Evolutionary conservation across 1,284 basidiomycete genomes (phyloP), one percentile per base, ranked within the genome.

Genomic region (Mycocalia duriaeana): DNA sequence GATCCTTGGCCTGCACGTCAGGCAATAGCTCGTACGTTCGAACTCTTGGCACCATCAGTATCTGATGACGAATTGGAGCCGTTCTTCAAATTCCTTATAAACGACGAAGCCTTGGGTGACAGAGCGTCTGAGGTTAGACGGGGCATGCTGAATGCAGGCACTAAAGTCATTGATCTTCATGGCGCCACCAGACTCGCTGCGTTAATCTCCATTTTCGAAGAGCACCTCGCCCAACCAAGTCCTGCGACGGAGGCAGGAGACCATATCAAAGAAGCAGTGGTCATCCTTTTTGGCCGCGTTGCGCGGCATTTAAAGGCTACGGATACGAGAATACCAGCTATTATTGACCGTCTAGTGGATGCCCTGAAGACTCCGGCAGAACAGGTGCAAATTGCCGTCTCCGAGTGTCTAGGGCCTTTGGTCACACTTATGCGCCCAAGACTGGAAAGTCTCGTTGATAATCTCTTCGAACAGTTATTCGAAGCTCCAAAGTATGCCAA

Each of bases 351-450:
- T n/a, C 75, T 99, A 18, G 81, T 96, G 5, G 89, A 91, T 20
- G 92, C 95, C 1, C 75, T 99, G 53, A 89, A 89, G 67, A 99
- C 94, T 0, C 96, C 96, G 0, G 86, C 94, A 1, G 96, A 99
- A 65, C 85, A 95, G 56, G 96, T 99, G 0, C 95, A 99, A 64
- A 87, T 92, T 45, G 95, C 96, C 0, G 94, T 99, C 0, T 91
- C 94, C 0, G 96, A 98, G 52, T 94, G 91, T 71, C 73, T 99
- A 7, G 87, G 92, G 0, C 92, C 94, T 1, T 76, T 99, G 5
- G 89, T 95, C 35, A 78, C 77, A 34, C 70, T 85, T 36, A 88
- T 91, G 74, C 73, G 75, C 45, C 72, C 77, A 0, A 79, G 80
- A 37, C 75, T 85, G n/a, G 71, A 79, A 14, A 68, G 71, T 22